Base-by-base conservation (phyloP, 2,329 filamentous ascomycete species). In the Colletotrichum liaoningense region DNA sequence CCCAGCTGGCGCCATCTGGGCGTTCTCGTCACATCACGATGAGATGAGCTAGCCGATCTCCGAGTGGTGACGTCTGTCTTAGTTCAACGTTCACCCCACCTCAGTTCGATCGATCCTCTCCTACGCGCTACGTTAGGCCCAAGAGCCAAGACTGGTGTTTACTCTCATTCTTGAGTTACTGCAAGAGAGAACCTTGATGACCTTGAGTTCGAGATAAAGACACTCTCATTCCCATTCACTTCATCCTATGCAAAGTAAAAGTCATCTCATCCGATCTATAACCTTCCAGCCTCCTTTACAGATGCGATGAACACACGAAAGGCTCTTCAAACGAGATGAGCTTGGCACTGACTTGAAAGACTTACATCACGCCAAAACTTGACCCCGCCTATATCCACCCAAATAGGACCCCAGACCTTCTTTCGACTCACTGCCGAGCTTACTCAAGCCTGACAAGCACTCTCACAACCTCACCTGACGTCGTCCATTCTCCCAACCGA, bases 151-250 rank as follows among this genome's bases (percentile, higher is more conserved):
- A 16, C 16, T 16, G 4, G 33, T n/a, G 2, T 11, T 26, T 4
- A 0, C 11, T 30, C 24, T 19, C n/a, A 14, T 22, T 38, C 35
- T 24, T 14, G 6, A 16, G 33, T 14, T 16, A 46, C 16, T 54
- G 46, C 62, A 33, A 35, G 30, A 63, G 46, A 24, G 46, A 56
- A 68, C 66, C 58, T 38, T 56, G 66, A 68, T 68, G 57, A 30
- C 14, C 57, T 24, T n/a, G 8, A 5, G 11, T 22, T 28, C 16
- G 46, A 22, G 4, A 30, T 56, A 19, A 42, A 63, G 7, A 14
- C 22, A 22, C 22, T 14, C 19, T 7, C 1, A 14, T 33, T n/a
- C 5, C 26, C 14, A 7, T 6, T 22, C n/a, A 1, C 8, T 14
- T 7, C 11, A 19, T n/a, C 28, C 16, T 7, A 16, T 16, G 4